Base-by-base conservation (phyloP, 176 grass and related monocot species). In the Hordeum marinum region DNA sequence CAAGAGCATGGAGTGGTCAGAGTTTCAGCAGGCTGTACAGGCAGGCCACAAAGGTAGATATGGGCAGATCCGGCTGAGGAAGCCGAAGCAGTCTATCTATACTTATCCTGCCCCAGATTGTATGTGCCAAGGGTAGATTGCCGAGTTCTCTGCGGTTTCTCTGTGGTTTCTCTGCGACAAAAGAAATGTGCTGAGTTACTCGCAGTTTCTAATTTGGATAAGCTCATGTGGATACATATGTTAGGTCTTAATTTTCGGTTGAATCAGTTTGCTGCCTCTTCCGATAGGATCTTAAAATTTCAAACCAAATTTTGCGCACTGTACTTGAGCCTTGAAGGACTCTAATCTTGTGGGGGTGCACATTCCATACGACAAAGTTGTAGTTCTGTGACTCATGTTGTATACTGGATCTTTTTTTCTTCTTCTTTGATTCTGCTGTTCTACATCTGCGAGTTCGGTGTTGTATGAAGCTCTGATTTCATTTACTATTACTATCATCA, bases 31-130 rank as follows among this genome's bases (percentile, higher is more conserved):
- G 23, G 80, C 70, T 27, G 88, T 98, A 42, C 85, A 52, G 78
- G 76, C 89, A 70, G 96, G 96, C 20, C 96, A 95, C 70, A 98
- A 90, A 79, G 90, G 85, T 50, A 91, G 96, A 67, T 87, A 90
- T 11, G 93, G 93, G 52, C 93, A 98, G 82, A 92, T 98, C 39
- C 59, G 87, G 10, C 48, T 95, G 86, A 98, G 96, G 70, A 98
- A 98, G 34, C 88, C 93, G 68, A 95, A 85, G 26, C 96, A 98
- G 34, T 95, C 91, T 4, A 92, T 98, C 32, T 95, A 94, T 45
- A 94, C 96, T 39, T 98, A 98, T 82, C 96, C 96, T 59, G 91
- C 91, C 50, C 91, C 93, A 67, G 96, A 98, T 89, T 98, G 96
- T 86, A 98, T 98, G 93, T 95, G 96, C 68, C 87, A 82, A 88